Evolutionary conservation across 805 yeast genomes (phyloP), one percentile per base, ranked within the genome.

Genomic region (Ogataea siamensis): DNA sequence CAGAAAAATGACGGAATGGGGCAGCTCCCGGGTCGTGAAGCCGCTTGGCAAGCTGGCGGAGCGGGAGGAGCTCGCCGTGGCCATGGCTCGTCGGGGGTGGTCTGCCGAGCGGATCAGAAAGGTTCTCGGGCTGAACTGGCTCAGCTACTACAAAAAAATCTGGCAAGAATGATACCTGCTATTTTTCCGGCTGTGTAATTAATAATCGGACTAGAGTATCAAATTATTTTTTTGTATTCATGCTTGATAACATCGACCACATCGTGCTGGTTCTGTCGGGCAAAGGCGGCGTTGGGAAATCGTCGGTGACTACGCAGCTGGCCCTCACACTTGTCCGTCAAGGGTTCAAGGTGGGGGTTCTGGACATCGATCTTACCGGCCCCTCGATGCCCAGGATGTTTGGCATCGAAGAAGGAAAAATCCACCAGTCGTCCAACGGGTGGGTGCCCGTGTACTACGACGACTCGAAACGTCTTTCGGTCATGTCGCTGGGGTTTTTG

Each of bases 301-400:
- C 96, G 9, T 87, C 97, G 0, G 88, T 93, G 2, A 89, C 99
- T 3, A 86, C 96, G 0, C 99, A 93, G 57, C 70, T 88, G 1
- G 98, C 97, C 0, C 69, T 93, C n/a, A 71, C 89, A 0, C 67
- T 93, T 20, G 86, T 80, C 5, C 64, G 70, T 10, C 67, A 74
- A 55, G 95, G 93, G 2, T 77, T 59, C 54, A 81, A 74, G 51
- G 96, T 93, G n/a, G 99, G 99, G 2, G 95, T 93, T 0, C 66
- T 93, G 16, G 99, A 93, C 57, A 87, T 93, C 14, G 99, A 93
- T 66, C 67, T 93, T 28, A 93, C 99, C 0, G 99, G 99, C 0
- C 99, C 99, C 0, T 89, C 97, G 1, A 65, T 88, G 24, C 99
- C 99, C 3, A 70, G 99, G 35, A 88, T 93, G 95, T 88, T 93